Conservation (phyloP, 2,329 filamentous ascomycete genomes). For the Rutstroemia sp. region DNA sequence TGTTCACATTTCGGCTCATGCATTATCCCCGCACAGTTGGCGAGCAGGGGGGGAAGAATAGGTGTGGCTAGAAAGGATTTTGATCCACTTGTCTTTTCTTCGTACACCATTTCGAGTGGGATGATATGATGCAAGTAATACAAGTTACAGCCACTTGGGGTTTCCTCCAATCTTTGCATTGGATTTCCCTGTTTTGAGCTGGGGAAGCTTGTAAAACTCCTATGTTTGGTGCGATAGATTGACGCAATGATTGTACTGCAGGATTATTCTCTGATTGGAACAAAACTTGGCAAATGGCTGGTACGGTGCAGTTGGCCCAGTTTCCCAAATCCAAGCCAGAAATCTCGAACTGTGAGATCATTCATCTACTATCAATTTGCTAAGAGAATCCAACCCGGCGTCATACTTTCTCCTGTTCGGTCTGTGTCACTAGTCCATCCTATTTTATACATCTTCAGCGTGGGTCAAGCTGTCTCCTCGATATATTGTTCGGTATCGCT, state of each 20-base stretch:
- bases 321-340: too few species aligned
- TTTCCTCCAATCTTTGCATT: not conserved
- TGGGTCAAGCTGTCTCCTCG: constrained; percentile 4
- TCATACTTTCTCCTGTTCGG: not conserved
- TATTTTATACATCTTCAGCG: constrained; percentile 3
- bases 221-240: not conserved
- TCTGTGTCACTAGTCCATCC: not conserved
- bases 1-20: not conserved
- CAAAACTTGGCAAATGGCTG: constrained; percentile 3
- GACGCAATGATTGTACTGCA: constrained; percentile 3
- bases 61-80: not conserved
- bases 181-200: constrained; percentile 2
- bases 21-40: not conserved
- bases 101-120: not conserved
- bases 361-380: not conserved
- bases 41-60: not conserved
- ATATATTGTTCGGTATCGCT: constrained; percentile 3
- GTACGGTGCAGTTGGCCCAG: not conserved
- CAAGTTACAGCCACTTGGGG: not conserved
- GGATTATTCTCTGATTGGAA: not conserved
- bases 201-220: constrained; percentile 2
- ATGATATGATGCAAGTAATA: constrained; percentile 4
- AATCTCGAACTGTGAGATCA: constrained; percentile 5
- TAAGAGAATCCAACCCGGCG: constrained; percentile 2
- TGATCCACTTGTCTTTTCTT: not conserved